phyloP scores from a whole-genome alignment of 495 filamentous ascomycete species.

The Penicillium nucicola region DNA sequence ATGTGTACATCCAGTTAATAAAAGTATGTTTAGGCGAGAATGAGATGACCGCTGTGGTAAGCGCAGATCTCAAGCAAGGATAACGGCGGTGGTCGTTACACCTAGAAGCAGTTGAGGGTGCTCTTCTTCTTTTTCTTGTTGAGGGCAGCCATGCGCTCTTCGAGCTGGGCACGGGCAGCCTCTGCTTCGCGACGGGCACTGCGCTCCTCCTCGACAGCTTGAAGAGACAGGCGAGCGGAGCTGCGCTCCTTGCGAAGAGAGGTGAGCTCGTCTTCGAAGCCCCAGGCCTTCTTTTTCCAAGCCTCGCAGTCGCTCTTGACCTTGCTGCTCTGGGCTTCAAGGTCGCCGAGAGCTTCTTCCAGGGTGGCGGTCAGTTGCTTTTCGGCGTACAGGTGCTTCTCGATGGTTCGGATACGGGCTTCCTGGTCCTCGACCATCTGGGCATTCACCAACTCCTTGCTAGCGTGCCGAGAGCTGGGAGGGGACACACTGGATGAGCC shows the following conservation, averaged over 20 bases:
- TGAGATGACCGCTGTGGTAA: constrained; percentile 5
- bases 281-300: constrained; percentile 78
- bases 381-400: constrained; percentile 94
- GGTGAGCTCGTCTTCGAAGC: constrained; percentile 74
- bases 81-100: background rate
- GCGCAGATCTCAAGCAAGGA: background rate
- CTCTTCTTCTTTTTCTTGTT: constrained; percentile 93
- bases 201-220: constrained; percentile 91
- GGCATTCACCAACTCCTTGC: constrained; percentile 72
- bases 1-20: constrained; percentile 13
- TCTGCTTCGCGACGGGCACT: constrained; percentile 85
- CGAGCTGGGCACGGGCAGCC: constrained; percentile 78
- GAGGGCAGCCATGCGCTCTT: constrained; percentile 91
- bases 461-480: constrained; percentile 61
- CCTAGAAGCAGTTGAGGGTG: constrained; percentile 90
- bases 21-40: background rate
- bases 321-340: constrained; percentile 82
- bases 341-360: constrained; percentile 91
- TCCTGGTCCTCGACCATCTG: constrained; percentile 83
- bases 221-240: constrained; percentile 75
- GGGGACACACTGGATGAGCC: constrained; percentile 41
- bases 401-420: constrained; percentile 88
- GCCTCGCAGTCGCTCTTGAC: constrained; percentile 82
- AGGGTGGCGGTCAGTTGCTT: constrained; percentile 93
- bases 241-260: constrained; percentile 66